These are phyloP conservation scores for Yamadazyma spencermartinsiae DNA, from an alignment of 1,139 yeast genomes.

Conservation along the genomic window DNA sequence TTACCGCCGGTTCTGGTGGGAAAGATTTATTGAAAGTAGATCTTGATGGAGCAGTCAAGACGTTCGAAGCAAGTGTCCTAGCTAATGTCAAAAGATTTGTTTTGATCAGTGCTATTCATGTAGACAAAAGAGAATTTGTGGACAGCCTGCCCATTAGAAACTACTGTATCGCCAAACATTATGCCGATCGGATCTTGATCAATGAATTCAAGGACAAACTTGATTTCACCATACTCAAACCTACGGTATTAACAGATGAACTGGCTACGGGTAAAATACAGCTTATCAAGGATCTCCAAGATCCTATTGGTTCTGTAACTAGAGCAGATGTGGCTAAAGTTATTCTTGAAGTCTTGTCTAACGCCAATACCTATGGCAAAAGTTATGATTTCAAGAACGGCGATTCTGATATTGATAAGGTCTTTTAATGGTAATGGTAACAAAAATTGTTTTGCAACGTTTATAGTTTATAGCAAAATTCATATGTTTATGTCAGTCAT, in stretches of 20 bases:
- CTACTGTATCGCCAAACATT: constrained; percentile 55
- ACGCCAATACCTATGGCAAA: constrained; percentile 26
- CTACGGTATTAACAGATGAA: constrained; percentile 44
- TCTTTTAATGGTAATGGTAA: neutral
- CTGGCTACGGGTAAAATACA: constrained; percentile 39
- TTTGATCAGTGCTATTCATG: constrained; percentile 57
- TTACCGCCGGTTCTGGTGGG: constrained; percentile 68
- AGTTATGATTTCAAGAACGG: constrained; percentile 29
- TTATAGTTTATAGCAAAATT: too few species aligned
- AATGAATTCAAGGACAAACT: constrained; percentile 33
- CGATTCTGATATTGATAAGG: constrained; percentile 1
- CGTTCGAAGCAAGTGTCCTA: constrained; percentile 53
- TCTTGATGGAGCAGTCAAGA: constrained; percentile 61
- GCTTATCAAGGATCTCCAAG: constrained; percentile 15
- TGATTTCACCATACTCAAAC: constrained; percentile 55
- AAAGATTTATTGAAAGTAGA: constrained; percentile 55
- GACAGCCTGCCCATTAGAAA: constrained; percentile 27
- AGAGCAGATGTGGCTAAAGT: constrained; percentile 35
- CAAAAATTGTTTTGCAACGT: too few species aligned
- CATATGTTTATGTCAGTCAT: too few species aligned
- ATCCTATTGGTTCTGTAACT: constrained; percentile 20
- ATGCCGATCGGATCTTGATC: constrained; percentile 52
- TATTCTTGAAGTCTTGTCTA: constrained; percentile 22
- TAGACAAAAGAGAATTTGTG: constrained; percentile 46
- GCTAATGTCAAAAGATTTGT: constrained; percentile 51